Base-by-base conservation (phyloP, 176 grass and related monocot species). In the Aegilops umbellulata region DNA sequence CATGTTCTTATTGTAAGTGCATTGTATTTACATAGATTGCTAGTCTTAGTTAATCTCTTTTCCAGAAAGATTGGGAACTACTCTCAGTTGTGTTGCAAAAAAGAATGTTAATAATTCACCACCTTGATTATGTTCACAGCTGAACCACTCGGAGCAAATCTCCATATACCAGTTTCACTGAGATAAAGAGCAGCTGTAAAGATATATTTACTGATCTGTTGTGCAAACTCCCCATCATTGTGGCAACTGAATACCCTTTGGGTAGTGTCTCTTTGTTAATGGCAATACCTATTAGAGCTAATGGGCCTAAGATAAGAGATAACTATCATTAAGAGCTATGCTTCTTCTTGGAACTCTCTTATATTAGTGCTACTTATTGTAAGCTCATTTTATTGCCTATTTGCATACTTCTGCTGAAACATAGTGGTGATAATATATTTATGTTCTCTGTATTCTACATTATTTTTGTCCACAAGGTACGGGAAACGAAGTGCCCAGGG, bases 401-500 rank as follows among this genome's bases (percentile, higher is more conserved):
- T 55, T 60, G 26, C 13, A 46, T 68, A 42, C 68, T 60, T 60
- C 60, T 19, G 55, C 74, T 80, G n/a, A 87, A 74, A 85, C 24
- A 44, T 8, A 76, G 27, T 60, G 26, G 19, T 67, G 26, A n/a
- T 51, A 60, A 55, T 55, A 58, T 80, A 46, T 69, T 76, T 74
- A 41, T 81, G 1, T 49, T 81, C 27, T 32, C 22, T 25, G 46
- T 61, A 68, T 34, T 36, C 75, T 25, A 81, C 12, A 8, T 77
- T 64, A 51, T 69, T 86, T 75, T 80, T 84, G 3, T 63, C 38
- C 34, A 69, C 86, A 90, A 99, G 97, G 63, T 87, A 91, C 10
- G 97, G 97, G 49, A 94, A 94, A 46, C 90, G 97, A 90, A 96
- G 90, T 57, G 78, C 86, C 69, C 65, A 89, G 75, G 97, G 97